phyloP scores from a whole-genome alignment of 2,329 filamentous ascomycete species.

The Pseudogymnoascus sp. region DNA sequence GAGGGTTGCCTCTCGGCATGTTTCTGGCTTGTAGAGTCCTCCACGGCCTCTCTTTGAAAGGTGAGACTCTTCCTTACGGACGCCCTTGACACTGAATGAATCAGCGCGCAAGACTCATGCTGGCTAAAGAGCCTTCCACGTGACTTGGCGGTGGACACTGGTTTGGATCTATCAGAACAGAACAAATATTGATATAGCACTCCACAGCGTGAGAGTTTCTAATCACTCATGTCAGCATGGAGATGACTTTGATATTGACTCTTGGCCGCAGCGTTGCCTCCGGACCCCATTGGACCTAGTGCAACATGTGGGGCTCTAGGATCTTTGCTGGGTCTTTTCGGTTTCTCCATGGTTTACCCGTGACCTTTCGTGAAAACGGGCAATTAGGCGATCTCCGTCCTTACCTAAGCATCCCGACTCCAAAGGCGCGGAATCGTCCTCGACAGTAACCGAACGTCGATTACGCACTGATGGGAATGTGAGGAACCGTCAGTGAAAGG shows the following conservation, averaged over 20 bases:
- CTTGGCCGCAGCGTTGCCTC: not conserved
- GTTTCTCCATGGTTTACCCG: constrained; percentile 6
- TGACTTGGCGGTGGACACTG: not conserved
- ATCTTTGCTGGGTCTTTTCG: not conserved
- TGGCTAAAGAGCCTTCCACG: not conserved
- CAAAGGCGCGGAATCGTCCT: not conserved
- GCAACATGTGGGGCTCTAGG: not conserved
- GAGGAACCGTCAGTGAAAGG: not conserved
- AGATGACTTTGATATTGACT: not conserved
- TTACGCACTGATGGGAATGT: not conserved
- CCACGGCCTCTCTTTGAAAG: not conserved
- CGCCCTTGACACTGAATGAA: not conserved
- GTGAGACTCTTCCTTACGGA: not conserved
- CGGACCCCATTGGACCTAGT: not conserved
- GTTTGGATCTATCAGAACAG: not conserved
- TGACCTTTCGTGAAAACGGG: not conserved
- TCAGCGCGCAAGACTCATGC: not conserved
- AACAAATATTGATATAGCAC: not conserved
- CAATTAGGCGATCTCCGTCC: not conserved
- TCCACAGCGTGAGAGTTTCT: not conserved
- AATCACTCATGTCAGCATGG: not conserved
- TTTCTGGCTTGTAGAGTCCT: not conserved
- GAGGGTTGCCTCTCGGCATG: not conserved
- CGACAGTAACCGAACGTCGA: not conserved
- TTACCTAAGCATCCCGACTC: not conserved